These are phyloP conservation scores for Taxillus chinensis DNA, from an alignment of 164 flowering plant genomes.

Conservation along the genomic window DNA sequence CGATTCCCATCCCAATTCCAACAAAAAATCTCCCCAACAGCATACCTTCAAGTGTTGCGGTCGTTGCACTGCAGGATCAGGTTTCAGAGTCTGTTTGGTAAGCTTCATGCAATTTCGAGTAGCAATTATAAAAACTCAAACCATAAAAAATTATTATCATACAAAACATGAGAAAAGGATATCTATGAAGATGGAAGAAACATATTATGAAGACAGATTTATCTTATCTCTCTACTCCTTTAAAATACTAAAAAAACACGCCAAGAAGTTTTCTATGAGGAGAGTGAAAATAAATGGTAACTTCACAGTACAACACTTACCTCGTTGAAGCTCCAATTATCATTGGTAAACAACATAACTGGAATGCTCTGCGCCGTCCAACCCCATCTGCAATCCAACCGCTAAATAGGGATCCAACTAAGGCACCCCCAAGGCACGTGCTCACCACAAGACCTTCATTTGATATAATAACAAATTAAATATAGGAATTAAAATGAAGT, in stretches of 20 bases:
- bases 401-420: constrained; percentile 1
- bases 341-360: not conserved
- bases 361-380: constrained; percentile 2
- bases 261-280: not conserved
- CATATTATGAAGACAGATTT: no score
- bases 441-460: constrained; percentile 5
- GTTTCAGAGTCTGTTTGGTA: not conserved
- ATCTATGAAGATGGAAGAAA: not conserved
- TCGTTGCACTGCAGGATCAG: constrained; percentile 38
- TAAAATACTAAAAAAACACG: not conserved
- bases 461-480: not conserved
- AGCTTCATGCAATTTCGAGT: constrained; percentile 1
- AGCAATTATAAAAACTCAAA: not conserved
- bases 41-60: constrained; percentile 47
- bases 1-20: constrained; percentile 71
- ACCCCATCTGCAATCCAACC: constrained; percentile 5
- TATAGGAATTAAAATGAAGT: not conserved
- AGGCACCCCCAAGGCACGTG: constrained; percentile 2
- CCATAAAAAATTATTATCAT: constrained; percentile 9
- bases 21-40: constrained; percentile 63
- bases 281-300: no score
- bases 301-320: not conserved
- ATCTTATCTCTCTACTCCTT: no score
- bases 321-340: constrained; percentile 1
- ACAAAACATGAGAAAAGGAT: not conserved